Evolutionary conservation across 208 protist genomes (phyloP).

Genomic region (Naegleria lovaniensis): DNA sequence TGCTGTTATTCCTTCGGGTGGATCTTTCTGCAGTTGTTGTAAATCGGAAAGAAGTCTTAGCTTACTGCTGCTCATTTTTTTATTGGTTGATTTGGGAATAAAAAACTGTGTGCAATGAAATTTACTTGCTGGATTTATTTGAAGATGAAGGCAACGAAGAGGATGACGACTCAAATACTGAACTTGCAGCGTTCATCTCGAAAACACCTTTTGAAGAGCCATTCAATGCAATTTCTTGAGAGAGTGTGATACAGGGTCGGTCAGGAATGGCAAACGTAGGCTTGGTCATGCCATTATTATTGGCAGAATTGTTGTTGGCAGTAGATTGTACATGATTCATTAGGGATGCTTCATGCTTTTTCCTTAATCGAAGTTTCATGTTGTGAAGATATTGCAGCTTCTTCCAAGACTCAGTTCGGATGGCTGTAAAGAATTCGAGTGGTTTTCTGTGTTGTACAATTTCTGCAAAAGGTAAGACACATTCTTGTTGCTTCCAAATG

Average conservation of each 20-base stretch:
- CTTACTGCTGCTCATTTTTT: neutral
- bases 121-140: too few relatives aligned
- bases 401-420: conserved; percentile 1
- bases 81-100: neutral
- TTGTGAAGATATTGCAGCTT: neutral
- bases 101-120: too few relatives aligned
- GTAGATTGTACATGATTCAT: too few relatives aligned
- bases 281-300: neutral
- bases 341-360: neutral
- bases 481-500: conserved; percentile 5
- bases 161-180: too few relatives aligned
- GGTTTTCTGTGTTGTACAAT: neutral
- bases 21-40: conserved; percentile 83
- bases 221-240: neutral
- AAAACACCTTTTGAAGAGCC: too few relatives aligned
- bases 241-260: neutral
- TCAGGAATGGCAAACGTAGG: neutral
- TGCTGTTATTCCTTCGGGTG: conserved; percentile 84
- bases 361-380: neutral
- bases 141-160: too few relatives aligned
- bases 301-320: too few relatives aligned
- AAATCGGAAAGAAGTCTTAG: conserved; percentile 62
- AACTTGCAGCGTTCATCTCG: too few relatives aligned
- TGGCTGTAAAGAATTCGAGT: neutral
- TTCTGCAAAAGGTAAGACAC: conserved; percentile 8